Conservation (phyloP, 1,284 basidiomycete species). For the Sanguinoderma infundibulare region DNA sequence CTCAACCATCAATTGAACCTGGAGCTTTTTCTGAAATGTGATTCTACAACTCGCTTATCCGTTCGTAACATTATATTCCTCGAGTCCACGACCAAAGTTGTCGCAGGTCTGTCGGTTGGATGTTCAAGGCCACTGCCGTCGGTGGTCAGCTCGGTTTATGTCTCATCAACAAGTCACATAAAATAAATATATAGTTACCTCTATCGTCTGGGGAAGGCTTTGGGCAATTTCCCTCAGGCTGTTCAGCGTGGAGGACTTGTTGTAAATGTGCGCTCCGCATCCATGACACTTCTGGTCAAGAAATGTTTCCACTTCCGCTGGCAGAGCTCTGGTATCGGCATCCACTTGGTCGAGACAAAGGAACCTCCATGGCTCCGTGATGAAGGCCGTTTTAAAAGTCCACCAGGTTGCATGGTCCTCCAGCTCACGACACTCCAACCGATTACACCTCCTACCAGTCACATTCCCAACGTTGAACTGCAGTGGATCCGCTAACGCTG, state of each 20-base stretch:
- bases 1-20: too few species aligned
- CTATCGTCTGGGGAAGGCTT: constrained; percentile 3
- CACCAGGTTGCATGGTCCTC: constrained; percentile 1
- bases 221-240: background rate
- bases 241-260: background rate
- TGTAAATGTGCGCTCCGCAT: background rate
- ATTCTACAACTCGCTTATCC: too few species aligned
- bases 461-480: background rate
- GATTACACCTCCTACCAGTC: background rate
- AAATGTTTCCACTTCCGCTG: background rate
- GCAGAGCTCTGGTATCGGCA: background rate
- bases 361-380: constrained; percentile 7
- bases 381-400: constrained; percentile 3
- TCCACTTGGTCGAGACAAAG: background rate
- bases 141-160: background rate
- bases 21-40: too few species aligned
- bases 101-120: background rate
- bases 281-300: background rate
- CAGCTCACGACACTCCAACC: background rate
- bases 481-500: background rate
- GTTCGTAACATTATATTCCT: background rate
- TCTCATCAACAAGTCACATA: background rate
- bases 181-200: background rate
- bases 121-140: background rate
- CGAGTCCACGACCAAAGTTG: too few species aligned